phyloP scores from a whole-genome alignment of 2,329 filamentous ascomycete genomes.

The Hypoxylon sp. region DNA sequence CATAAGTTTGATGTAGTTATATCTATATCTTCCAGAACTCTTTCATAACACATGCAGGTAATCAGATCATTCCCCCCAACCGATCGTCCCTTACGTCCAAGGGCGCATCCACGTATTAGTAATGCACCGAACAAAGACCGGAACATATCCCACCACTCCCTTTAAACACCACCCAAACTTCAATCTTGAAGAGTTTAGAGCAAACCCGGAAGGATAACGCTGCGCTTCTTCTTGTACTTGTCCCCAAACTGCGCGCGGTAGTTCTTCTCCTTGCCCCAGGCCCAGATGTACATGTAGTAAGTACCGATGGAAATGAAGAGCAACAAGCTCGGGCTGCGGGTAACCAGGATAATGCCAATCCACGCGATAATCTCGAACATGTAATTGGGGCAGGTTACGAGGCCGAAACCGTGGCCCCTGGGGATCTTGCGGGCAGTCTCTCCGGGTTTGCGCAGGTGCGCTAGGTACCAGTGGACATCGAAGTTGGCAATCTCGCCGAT shows the following conservation, averaged over 20 bases:
- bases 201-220: constrained; percentile 83
- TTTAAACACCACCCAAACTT: neutral
- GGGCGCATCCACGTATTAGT: neutral
- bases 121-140: neutral
- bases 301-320: constrained; percentile 82
- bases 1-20: neutral
- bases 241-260: constrained; percentile 93
- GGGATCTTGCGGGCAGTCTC: constrained; percentile 92
- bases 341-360: constrained; percentile 85
- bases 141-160: constrained; percentile 4
- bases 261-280: constrained; percentile 89
- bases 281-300: constrained; percentile 89
- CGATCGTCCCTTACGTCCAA: neutral
- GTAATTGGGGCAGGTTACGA: constrained; percentile 98
- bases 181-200: constrained; percentile 63
- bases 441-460: constrained; percentile 81
- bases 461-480: constrained; percentile 83
- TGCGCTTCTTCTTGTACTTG: constrained; percentile 96
- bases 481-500: constrained; percentile 87
- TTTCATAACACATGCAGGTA: constrained; percentile 1
- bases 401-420: constrained; percentile 82
- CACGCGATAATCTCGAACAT: constrained; percentile 92
- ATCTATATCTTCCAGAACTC: constrained; percentile 11
- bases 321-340: constrained; percentile 81
- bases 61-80: constrained; percentile 2